Evolutionary conservation across 495 filamentous ascomycete genomes (phyloP).

Genomic region (Daldinia bambusicola): DNA sequence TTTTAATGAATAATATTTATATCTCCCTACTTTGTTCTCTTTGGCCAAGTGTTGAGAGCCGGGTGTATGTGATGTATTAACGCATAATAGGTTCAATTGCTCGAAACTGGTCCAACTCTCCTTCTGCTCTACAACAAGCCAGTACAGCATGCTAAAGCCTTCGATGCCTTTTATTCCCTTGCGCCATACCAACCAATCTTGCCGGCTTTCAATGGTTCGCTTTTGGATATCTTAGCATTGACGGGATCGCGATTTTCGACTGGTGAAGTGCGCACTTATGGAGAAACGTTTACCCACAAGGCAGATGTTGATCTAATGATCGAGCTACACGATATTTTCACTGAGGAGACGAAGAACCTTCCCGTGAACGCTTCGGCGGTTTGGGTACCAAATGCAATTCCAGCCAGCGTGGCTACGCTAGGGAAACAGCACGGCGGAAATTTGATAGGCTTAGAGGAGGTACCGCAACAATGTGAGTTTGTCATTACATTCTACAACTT

Average conservation of each 20-base stretch:
- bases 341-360: slow-evolving; percentile 35
- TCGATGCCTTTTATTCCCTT: slow-evolving; percentile 34
- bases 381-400: slow-evolving; percentile 48
- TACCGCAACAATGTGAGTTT: slow-evolving; percentile 39
- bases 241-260: slow-evolving; percentile 38
- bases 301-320: slow-evolving; percentile 41
- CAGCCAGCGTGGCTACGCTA: slow-evolving; percentile 45
- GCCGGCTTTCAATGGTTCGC: slow-evolving; percentile 28
- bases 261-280: slow-evolving; percentile 33
- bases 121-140: slow-evolving; percentile 32
- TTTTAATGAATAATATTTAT: not conserved
- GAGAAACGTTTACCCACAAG: slow-evolving; percentile 43
- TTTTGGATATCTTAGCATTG: slow-evolving; percentile 29
- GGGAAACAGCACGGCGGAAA: slow-evolving; percentile 48
- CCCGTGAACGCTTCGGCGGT: slow-evolving; percentile 42
- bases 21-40: not conserved
- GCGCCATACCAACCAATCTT: slow-evolving; percentile 18
- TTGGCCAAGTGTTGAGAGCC: not conserved
- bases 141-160: slow-evolving; percentile 23
- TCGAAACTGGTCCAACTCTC: slow-evolving; percentile 28
- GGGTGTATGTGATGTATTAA: slow-evolving; percentile 4
- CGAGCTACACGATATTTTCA: slow-evolving; percentile 43
- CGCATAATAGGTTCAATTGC: slow-evolving; percentile 26
- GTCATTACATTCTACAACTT: not conserved
- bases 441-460: slow-evolving; percentile 46